phyloP scores from a whole-genome alignment of 2,329 filamentous ascomycete species.

The Pseudopithomyces maydicus region DNA sequence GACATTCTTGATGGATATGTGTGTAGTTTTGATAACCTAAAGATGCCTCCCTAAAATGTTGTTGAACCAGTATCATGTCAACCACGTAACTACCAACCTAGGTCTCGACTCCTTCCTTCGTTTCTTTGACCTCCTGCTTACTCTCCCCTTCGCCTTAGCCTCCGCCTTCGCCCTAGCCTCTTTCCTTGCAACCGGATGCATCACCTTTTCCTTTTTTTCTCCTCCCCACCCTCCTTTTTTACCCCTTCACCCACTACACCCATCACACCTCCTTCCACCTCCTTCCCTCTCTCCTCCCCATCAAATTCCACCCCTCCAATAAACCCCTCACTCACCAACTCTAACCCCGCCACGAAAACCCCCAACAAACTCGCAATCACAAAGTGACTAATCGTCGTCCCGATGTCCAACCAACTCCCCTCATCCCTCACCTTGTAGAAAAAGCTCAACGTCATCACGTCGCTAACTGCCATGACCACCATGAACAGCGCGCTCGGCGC shows the following conservation, averaged over 20 bases:
- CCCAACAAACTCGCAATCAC: constrained; percentile 87
- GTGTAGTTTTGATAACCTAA: no score
- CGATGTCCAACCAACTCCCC: constrained; percentile 96
- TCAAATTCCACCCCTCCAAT: constrained; percentile 78
- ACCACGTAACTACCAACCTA: no score
- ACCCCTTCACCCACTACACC: background rate
- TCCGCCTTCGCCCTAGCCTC: background rate
- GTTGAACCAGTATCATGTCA: no score
- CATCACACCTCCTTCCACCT: background rate
- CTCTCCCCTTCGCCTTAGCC: background rate
- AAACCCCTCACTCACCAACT: constrained; percentile 83
- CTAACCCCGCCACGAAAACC: constrained; percentile 86
- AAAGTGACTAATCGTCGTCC: constrained; percentile 95
- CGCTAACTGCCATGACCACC: constrained; percentile 82
- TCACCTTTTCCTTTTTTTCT: background rate
- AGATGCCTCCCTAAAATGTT: no score
- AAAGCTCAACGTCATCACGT: constrained; percentile 92
- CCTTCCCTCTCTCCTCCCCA: constrained; percentile 12
- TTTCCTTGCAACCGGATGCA: background rate
- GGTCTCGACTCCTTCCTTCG: background rate
- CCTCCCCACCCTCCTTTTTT: background rate
- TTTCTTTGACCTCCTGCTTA: background rate
- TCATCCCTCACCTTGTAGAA: constrained; percentile 98
- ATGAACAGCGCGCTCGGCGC: constrained; percentile 91
- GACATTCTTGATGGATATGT: no score